Percentiles rank a stretch among this genome's conserved stretches.
These are phyloP conservation scores for Solanum lycopersicoides DNA, from an alignment of 257 asterid species.

Conservation along the genomic window DNA sequence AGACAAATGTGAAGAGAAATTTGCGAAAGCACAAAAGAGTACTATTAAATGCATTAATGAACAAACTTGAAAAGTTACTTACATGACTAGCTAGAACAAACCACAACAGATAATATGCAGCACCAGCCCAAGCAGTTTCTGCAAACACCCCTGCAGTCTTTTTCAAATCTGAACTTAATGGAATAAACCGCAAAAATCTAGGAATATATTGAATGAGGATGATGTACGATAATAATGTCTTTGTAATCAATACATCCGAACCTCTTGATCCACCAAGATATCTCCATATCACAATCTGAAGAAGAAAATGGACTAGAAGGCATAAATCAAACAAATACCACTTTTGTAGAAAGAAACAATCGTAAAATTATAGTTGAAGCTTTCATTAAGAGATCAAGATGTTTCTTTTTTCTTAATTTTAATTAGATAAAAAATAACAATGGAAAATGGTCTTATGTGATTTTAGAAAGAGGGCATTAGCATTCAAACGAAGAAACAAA, in stretches of 20 bases:
- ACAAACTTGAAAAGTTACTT: slow-evolving; percentile 16
- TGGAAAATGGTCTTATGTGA: neutral
- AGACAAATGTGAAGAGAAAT: neutral
- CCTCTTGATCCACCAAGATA: slow-evolving; percentile 53
- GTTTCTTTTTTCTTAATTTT: neutral
- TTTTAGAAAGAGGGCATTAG: neutral
- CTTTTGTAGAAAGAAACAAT: neutral
- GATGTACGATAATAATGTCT: slow-evolving; percentile 53
- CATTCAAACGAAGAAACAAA: neutral
- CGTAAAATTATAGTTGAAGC: neutral
- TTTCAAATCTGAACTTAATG: slow-evolving; percentile 80
- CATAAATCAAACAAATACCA: neutral
- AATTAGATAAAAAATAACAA: neutral
- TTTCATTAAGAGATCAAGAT: neutral
- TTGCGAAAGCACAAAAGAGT: neutral
- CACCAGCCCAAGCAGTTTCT: slow-evolving; percentile 99
- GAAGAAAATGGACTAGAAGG: slow-evolving; percentile 2
- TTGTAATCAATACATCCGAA: slow-evolving; percentile 70
- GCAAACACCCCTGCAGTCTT: slow-evolving; percentile 93
- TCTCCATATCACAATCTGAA: slow-evolving; percentile 83
- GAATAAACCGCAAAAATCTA: slow-evolving; percentile 64
- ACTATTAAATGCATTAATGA: neutral
- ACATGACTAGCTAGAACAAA: slow-evolving; percentile 94
- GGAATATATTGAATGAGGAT: slow-evolving; percentile 78
- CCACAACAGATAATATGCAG: slow-evolving; percentile 88